A percentile compares a stretch with the other conserved stretches of the same genome.
Evolutionary conservation across 257 asterid species (phyloP).

Genomic region (Thymus mandschuricus): DNA sequence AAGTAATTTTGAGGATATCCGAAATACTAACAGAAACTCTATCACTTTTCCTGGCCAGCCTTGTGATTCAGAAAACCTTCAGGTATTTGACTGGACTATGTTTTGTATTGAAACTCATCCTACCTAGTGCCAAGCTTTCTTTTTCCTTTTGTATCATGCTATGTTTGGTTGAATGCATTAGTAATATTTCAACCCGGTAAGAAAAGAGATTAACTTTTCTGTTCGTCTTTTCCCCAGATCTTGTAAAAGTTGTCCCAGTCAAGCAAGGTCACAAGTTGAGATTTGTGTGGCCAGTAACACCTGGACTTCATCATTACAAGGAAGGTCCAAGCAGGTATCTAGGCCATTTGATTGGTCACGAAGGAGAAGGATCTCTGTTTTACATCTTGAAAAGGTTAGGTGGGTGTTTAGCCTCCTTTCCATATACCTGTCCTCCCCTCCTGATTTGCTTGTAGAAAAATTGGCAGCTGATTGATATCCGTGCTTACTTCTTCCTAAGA

Average conservation of each 20-base stretch:
- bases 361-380: slow-evolving; percentile 98
- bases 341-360: slow-evolving; percentile 98
- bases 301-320: slow-evolving; percentile 78
- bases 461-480: slow-evolving; percentile 15
- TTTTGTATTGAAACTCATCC: not conserved
- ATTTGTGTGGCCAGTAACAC: slow-evolving; percentile 88
- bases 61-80: slow-evolving; percentile 78
- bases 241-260: slow-evolving; percentile 86
- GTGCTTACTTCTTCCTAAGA: not conserved
- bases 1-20: slow-evolving; percentile 83
- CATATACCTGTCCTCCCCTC: slow-evolving; percentile 27
- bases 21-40: slow-evolving; percentile 55
- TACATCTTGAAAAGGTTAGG: slow-evolving; percentile 88
- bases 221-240: slow-evolving; percentile 58
- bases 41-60: slow-evolving; percentile 82
- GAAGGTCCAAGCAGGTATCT: slow-evolving; percentile 90
- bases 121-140: not conserved
- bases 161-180: slow-evolving; percentile 21
- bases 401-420: slow-evolving; percentile 56
- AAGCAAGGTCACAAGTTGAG: slow-evolving; percentile 92
- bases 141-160: not conserved
- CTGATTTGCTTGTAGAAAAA: slow-evolving; percentile 9
- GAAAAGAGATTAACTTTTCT: slow-evolving; percentile 14
- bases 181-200: slow-evolving; percentile 26
- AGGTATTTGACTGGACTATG: too few species aligned